Base-by-base conservation (phyloP, 805 yeast species). In the Kodamaea jinghongensis region DNA sequence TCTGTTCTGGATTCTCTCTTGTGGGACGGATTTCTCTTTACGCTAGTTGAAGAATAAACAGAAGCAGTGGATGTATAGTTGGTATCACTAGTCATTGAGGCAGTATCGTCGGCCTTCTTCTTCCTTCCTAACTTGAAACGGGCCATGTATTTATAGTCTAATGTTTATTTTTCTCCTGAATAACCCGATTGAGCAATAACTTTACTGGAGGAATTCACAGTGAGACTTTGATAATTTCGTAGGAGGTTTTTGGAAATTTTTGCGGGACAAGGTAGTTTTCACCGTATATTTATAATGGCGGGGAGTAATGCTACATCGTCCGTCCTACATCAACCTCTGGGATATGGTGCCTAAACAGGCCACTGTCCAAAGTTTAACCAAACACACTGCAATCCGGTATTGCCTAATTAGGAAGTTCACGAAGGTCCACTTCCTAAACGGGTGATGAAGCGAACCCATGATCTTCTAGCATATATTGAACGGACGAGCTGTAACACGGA, bases 71-170 rank as follows among this genome's bases (percentile, higher is more conserved):
- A 20, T 20, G 23, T 20, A 8, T 6, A 20, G 23, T 20, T 20
- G 23, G 23, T 36, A 22, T 37, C 43, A 23, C 37, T 38, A 3
- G 56, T 52, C 34, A 47, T 44, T 16, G 54, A 45, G 15, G 38
- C 34, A 46, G 44, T 45, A 30, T 45, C 57, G 17, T 44, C 45
- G 48, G 61, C 49, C 40, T 36, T 50, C 38, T 66, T 65, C 53
- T 72, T 76, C 52, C 67, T 73, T 12, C 78, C 77, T 54, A 79
- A 76, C 54, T 75, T 77, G 58, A 78, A 78, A 15, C 81, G 76
- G 13, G 81, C 76, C 81, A 77, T 76, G 35, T 29, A 15, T 28
- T 20, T 31, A 29, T 36, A 29, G 25, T 36, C 30, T 36, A 30
- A 6, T 15, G 13, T 23, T 23, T 17, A 12, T 23, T 29, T 36